phyloP scores from a whole-genome alignment of 1,284 basidiomycete genomes.

The Cryptococcus sp. region DNA sequence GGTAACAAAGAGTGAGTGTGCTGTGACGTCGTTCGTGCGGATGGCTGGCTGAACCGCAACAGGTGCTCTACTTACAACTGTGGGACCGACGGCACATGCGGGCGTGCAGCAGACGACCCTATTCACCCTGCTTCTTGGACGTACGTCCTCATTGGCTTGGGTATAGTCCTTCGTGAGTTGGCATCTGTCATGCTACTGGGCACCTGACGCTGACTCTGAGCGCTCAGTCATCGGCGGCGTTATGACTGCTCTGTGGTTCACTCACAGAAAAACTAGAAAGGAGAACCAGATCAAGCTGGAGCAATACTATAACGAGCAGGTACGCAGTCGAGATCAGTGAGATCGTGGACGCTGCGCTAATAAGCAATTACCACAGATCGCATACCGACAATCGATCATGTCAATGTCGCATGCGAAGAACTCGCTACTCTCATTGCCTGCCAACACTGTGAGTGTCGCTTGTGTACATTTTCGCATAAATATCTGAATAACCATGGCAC shows the following conservation, averaged over 20 bases:
- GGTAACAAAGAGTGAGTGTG: constrained; percentile 75
- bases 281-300: constrained; percentile 74
- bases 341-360: not conserved
- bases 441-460: constrained; percentile 25
- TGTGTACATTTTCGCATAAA: not conserved
- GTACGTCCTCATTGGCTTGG: constrained; percentile 69
- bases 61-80: constrained; percentile 80
- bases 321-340: constrained; percentile 37
- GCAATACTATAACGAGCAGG: constrained; percentile 86
- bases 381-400: constrained; percentile 55
- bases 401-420: constrained; percentile 51
- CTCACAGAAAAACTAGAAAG: constrained; percentile 70
- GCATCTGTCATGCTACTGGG: not conserved
- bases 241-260: constrained; percentile 65
- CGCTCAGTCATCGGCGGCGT: constrained; percentile 67
- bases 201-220: not conserved
- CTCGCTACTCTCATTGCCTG: constrained; percentile 43
- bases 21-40: not conserved
- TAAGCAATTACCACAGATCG: constrained; percentile 32
- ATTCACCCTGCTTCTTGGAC: constrained; percentile 67
- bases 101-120: constrained; percentile 62
- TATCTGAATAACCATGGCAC: not conserved
- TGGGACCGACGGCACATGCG: constrained; percentile 62
- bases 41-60: constrained; percentile 8
- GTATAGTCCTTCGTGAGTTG: constrained; percentile 66